Evolutionary conservation across 2,329 filamentous ascomycete species (phyloP).

Genomic region (Penicillium sp.): DNA sequence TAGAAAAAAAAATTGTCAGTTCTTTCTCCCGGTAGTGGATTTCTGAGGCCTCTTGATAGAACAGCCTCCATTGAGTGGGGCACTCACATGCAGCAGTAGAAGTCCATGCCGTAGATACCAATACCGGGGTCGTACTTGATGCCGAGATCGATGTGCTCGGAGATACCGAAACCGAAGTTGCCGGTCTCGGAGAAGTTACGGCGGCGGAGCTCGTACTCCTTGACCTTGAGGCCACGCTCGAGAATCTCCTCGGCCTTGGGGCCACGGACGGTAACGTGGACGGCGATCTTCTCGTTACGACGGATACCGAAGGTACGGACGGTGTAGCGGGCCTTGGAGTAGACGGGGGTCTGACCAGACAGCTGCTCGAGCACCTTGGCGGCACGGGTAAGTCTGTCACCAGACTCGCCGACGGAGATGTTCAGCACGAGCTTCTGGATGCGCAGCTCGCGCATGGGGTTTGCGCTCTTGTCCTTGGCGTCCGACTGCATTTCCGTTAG

Average conservation of each 20-base stretch:
- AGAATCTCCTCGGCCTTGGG: conserved; percentile 99
- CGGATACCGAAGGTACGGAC: conserved; percentile 99
- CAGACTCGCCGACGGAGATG: conserved; percentile 99
- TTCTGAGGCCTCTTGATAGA: not conserved
- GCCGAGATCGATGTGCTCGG: conserved; percentile 99
- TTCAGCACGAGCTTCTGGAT: conserved; percentile 99
- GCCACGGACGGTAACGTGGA: conserved; percentile 98
- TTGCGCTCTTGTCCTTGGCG: conserved; percentile 70
- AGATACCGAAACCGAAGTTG: conserved; percentile 99
- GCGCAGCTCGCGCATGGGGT: conserved; percentile 99
- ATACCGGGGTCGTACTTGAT: conserved; percentile 99
- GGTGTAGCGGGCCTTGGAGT: conserved; percentile 99
- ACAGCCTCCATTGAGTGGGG: not conserved
- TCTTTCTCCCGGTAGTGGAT: conserved; percentile 20
- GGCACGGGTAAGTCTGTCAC: conserved; percentile 99
- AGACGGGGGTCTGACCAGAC: conserved; percentile 98
- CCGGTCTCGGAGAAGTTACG: conserved; percentile 99
- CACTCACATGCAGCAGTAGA: conserved; percentile 97
- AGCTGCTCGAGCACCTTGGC: conserved; percentile 99
- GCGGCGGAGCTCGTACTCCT: conserved; percentile 99
- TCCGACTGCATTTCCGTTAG: conserved; percentile 56
- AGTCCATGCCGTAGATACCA: conserved; percentile 99
- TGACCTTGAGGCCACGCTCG: conserved; percentile 99
- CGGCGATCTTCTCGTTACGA: conserved; percentile 99
- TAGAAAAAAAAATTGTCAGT: conserved; percentile 32